Conservation (phyloP, 2,329 filamentous ascomycete species). For the Fusarium sp. region DNA sequence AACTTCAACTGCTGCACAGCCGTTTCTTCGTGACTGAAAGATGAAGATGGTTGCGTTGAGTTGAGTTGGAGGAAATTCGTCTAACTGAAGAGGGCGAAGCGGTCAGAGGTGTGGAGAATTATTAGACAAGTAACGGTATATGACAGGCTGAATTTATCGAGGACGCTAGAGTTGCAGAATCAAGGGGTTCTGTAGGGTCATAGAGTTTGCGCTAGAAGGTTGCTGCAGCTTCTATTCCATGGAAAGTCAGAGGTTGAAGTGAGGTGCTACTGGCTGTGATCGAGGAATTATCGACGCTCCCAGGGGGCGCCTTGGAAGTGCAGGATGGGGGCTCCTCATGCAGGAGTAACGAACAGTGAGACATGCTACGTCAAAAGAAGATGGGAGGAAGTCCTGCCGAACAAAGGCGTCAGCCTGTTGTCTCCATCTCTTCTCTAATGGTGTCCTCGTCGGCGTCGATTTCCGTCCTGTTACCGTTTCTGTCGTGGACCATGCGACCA, state of each 20-base stretch:
- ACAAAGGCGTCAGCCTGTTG: background rate
- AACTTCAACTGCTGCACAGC: background rate
- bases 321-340: background rate
- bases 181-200: slow-evolving; percentile 9
- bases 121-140: background rate
- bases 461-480: slow-evolving; percentile 27
- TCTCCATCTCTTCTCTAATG: background rate
- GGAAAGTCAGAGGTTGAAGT: background rate
- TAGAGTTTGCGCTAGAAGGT: slow-evolving; percentile 42
- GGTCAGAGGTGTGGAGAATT: background rate
- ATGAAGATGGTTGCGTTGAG: background rate
- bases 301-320: background rate
- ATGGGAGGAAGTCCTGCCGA: slow-evolving; percentile 8
- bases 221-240: slow-evolving; percentile 24
- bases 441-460: slow-evolving; percentile 31
- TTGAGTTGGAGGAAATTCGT: background rate
- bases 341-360: slow-evolving; percentile 20
- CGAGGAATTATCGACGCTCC: slow-evolving; percentile 18
- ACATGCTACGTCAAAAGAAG: slow-evolving; percentile 32
- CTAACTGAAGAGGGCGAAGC: background rate
- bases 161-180: background rate
- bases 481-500: slow-evolving; percentile 20
- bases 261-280: background rate
- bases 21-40: background rate
- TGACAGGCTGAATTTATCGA: slow-evolving; percentile 16